Evolutionary conservation across 306 rosid species (phyloP).

Genomic region (Quercus berberidifolia): DNA sequence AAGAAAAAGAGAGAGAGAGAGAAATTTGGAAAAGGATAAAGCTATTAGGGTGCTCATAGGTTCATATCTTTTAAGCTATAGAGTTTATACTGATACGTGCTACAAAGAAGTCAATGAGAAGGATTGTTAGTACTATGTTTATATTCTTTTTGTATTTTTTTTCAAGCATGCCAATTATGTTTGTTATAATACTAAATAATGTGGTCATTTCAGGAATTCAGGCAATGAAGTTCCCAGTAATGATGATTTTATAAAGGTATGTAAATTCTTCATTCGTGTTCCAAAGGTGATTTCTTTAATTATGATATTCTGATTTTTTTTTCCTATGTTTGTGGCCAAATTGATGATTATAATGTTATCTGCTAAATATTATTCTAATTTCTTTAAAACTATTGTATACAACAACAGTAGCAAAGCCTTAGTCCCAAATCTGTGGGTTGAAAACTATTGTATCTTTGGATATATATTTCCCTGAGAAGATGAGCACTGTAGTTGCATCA

Average conservation of each 20-base stretch:
- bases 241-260: constrained; percentile 60
- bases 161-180: background rate
- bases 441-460: background rate
- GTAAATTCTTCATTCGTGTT: constrained; percentile 1
- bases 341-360: background rate
- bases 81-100: background rate
- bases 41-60: background rate
- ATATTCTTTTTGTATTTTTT: background rate
- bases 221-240: constrained; percentile 38
- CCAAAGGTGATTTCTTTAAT: background rate
- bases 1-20: too few species aligned
- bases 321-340: background rate
- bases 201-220: constrained; percentile 55
- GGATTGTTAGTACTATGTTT: background rate
- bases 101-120: background rate
- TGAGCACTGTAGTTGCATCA: background rate
- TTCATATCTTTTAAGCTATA: background rate
- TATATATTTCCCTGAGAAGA: background rate
- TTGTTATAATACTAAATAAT: constrained; percentile 15
- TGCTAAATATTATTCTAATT: background rate
- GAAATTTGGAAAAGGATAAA: too few species aligned
- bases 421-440: background rate
- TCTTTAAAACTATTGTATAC: background rate
- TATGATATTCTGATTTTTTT: background rate
- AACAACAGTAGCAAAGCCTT: too few species aligned